A percentile compares a stretch with the other conserved stretches of the same genome.
Evolutionary conservation across 1,284 basidiomycete species (phyloP).

Genomic region (Trichosporon asahii): DNA sequence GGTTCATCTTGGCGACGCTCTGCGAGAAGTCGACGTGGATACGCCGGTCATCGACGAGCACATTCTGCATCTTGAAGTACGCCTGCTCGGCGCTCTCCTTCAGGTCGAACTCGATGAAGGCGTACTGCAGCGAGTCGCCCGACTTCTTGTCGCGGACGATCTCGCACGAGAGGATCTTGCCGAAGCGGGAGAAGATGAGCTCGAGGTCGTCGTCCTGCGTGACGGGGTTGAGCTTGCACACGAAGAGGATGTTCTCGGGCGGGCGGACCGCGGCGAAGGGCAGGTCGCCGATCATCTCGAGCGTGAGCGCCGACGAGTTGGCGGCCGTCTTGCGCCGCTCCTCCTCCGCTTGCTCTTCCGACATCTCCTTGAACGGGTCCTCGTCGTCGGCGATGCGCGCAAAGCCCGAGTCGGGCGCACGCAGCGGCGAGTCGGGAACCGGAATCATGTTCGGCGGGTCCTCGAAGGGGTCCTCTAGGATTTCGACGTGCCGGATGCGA

Average conservation of each 20-base stretch:
- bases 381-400: slow-evolving; percentile 87
- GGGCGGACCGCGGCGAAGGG: slow-evolving; percentile 97
- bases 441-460: slow-evolving; percentile 73
- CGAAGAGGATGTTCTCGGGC: slow-evolving; percentile 97
- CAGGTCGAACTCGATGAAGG: slow-evolving; percentile 97
- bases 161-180: slow-evolving; percentile 92
- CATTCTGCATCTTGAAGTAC: slow-evolving; percentile 99
- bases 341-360: slow-evolving; percentile 77
- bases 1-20: slow-evolving; percentile 67
- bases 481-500: slow-evolving; percentile 83
- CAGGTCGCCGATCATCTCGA: slow-evolving; percentile 98
- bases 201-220: slow-evolving; percentile 94
- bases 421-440: slow-evolving; percentile 66
- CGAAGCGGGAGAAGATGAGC: slow-evolving; percentile 94
- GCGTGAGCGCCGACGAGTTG: slow-evolving; percentile 84
- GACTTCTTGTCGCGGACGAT: slow-evolving; percentile 94
- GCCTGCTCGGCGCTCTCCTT: slow-evolving; percentile 91
- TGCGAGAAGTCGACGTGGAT: slow-evolving; percentile 99
- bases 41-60: slow-evolving; percentile 94
- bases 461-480: slow-evolving; percentile 92
- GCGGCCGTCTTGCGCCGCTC: slow-evolving; percentile 78
- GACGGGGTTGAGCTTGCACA: slow-evolving; percentile 96
- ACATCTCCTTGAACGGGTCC: slow-evolving; percentile 61
- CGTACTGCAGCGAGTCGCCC: slow-evolving; percentile 94
- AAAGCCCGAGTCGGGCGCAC: slow-evolving; percentile 66